These are phyloP conservation scores for Sporobolomyces phaffii DNA, from an alignment of 768 basidiomycete genomes.

Conservation along the genomic window DNA sequence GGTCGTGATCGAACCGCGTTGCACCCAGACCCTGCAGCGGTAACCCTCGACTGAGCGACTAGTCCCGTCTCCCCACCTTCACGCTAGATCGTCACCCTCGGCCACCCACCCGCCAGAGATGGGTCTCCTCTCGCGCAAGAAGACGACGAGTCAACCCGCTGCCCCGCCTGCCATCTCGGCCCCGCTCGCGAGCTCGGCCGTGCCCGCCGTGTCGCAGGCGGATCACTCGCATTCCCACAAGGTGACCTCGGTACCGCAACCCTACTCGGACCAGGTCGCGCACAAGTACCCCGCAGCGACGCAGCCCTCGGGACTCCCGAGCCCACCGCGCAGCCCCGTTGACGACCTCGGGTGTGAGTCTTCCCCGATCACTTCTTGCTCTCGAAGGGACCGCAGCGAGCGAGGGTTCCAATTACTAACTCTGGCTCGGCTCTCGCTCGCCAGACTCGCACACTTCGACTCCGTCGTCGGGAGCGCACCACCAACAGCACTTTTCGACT, in stretches of 20 bases:
- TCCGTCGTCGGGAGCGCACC: neutral
- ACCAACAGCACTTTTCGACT: neutral
- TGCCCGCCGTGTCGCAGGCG: constrained; percentile 11
- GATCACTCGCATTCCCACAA: constrained; percentile 17
- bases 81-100: neutral
- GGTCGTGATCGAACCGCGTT: too few relatives aligned
- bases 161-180: constrained; percentile 29
- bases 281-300: constrained; percentile 9
- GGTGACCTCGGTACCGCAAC: neutral
- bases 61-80: neutral
- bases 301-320: constrained; percentile 20
- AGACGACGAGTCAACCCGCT: constrained; percentile 1
- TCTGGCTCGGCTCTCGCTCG: neutral
- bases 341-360: constrained; percentile 15
- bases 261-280: neutral
- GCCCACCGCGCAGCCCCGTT: constrained; percentile 36
- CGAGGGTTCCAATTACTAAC: neutral
- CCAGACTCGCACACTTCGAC: constrained; percentile 24
- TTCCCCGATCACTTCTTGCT: neutral
- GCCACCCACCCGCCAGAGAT: neutral
- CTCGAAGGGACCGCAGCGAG: too few relatives aligned
- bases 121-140: constrained; percentile 37
- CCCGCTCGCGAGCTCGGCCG: constrained; percentile 1
- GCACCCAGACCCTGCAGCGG: too few relatives aligned
- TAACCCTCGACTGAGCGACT: too few relatives aligned